A percentile compares a stretch with the other conserved stretches of the same genome.
phyloP scores from a whole-genome alignment of 1,139 yeast genomes.

The Barnettozyma hawaiiensis region DNA sequence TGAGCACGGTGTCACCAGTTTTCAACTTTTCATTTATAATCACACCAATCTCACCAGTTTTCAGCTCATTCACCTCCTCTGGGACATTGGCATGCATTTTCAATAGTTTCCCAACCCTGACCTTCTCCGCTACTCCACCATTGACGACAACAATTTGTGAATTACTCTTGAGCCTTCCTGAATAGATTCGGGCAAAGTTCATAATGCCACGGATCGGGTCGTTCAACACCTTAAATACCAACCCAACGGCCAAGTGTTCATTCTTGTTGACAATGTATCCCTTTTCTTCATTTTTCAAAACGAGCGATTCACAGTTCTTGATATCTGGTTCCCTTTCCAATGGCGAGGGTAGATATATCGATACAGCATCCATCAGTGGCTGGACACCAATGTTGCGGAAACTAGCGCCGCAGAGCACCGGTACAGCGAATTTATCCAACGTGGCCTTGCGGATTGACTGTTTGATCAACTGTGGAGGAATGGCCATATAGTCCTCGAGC shows the following conservation, averaged over 20 bases:
- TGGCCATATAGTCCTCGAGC: constrained; percentile 60
- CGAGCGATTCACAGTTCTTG: constrained; percentile 19
- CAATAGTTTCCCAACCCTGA: constrained; percentile 61
- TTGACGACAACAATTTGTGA: constrained; percentile 49
- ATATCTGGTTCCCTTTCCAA: constrained; percentile 59
- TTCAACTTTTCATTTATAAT: constrained; percentile 53
- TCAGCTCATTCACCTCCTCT: constrained; percentile 55
- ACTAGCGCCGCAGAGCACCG: constrained; percentile 90
- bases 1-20: constrained; percentile 86
- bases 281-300: constrained; percentile 34
- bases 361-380: constrained; percentile 81
- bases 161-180: constrained; percentile 65
- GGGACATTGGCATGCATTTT: constrained; percentile 89
- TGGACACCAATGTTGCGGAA: constrained; percentile 92
- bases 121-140: constrained; percentile 59
- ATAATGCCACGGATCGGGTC: constrained; percentile 80
- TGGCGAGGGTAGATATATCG: constrained; percentile 79
- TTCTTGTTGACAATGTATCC: constrained; percentile 54
- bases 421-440: constrained; percentile 51
- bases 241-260: constrained; percentile 60
- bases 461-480: constrained; percentile 47
- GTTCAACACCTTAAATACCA: constrained; percentile 87
- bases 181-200: constrained; percentile 83
- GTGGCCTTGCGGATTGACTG: constrained; percentile 62
- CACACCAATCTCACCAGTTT: constrained; percentile 88